Evolutionary conservation across 441 rosid species (phyloP).

Genomic region (Gossypium schwendimanii): DNA sequence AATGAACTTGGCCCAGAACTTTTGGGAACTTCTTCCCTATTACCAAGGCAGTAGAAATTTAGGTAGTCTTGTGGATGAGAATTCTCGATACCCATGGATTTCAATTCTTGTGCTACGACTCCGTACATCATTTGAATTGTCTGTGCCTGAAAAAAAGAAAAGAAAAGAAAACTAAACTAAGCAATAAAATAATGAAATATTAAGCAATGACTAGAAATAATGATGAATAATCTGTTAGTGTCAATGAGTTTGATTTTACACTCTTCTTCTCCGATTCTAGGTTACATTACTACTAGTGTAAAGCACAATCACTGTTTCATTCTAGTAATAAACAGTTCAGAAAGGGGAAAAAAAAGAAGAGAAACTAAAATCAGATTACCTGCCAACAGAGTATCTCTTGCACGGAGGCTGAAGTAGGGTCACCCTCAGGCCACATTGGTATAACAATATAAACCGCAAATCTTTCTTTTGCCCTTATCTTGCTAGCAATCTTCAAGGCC

Average conservation of each 20-base stretch:
- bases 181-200: constrained; percentile 2
- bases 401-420: constrained; percentile 56
- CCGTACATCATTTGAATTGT: constrained; percentile 83
- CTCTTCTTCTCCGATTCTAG: not conserved
- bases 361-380: constrained; percentile 30
- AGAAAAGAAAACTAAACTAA: not conserved
- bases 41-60: constrained; percentile 81
- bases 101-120: constrained; percentile 57
- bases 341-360: not conserved
- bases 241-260: not conserved
- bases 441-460: constrained; percentile 66
- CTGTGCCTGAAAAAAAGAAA: constrained; percentile 42
- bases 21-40: constrained; percentile 44
- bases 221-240: not conserved
- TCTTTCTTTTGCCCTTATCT: constrained; percentile 66
- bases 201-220: not conserved
- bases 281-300: not conserved
- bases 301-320: not conserved
- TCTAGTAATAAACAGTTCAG: not conserved
- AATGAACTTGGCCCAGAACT: constrained; percentile 9
- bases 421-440: constrained; percentile 95
- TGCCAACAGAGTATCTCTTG: constrained; percentile 91
- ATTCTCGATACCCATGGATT: constrained; percentile 37
- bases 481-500: constrained; percentile 67
- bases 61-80: constrained; percentile 62